A percentile compares a stretch with the other conserved stretches of the same genome.
phyloP scores from a whole-genome alignment of 2,329 filamentous ascomycete genomes.

The Myriangium duriaei region DNA sequence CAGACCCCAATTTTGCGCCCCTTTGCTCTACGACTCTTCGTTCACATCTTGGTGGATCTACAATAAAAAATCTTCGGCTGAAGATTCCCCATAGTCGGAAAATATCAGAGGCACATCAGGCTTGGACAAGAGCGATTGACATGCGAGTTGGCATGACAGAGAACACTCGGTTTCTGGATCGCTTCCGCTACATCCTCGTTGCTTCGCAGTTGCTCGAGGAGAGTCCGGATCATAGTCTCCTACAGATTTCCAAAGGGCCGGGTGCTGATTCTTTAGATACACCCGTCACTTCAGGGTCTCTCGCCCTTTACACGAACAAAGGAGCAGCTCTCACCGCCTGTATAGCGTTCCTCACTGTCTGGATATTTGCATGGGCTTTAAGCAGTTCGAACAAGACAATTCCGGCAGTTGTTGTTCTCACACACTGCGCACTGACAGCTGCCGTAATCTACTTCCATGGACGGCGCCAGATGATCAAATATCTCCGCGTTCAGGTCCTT shows the following conservation, averaged over 20 bases:
- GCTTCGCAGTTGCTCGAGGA: slow-evolving; percentile 79
- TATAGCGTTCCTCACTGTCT: slow-evolving; percentile 49
- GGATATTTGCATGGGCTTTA: slow-evolving; percentile 58
- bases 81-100: slow-evolving; percentile 22
- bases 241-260: slow-evolving; percentile 21
- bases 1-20: slow-evolving; percentile 8
- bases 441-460: slow-evolving; percentile 58
- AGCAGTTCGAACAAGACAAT: slow-evolving; percentile 44
- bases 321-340: slow-evolving; percentile 54
- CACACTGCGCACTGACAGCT: slow-evolving; percentile 41
- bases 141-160: slow-evolving; percentile 63
- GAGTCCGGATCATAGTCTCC: slow-evolving; percentile 34
- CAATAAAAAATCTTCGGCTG: slow-evolving; percentile 33
- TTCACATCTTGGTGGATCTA: slow-evolving; percentile 37
- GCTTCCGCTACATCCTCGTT: slow-evolving; percentile 86
- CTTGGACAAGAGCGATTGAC: slow-evolving; percentile 49
- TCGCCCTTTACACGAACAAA: slow-evolving; percentile 26
- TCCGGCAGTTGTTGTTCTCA: slow-evolving; percentile 33
- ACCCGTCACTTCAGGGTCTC: neutral
- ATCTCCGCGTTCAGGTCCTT: slow-evolving; percentile 62
- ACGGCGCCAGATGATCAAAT: slow-evolving; percentile 69
- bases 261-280: neutral
- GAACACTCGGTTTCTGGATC: slow-evolving; percentile 75
- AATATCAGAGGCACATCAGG: slow-evolving; percentile 16
- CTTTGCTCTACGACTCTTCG: slow-evolving; percentile 28